Evolutionary conservation across 148 eudicot species (phyloP), one percentile per base, ranked within the genome.

Genomic region (Dysphania ambrosioides): DNA sequence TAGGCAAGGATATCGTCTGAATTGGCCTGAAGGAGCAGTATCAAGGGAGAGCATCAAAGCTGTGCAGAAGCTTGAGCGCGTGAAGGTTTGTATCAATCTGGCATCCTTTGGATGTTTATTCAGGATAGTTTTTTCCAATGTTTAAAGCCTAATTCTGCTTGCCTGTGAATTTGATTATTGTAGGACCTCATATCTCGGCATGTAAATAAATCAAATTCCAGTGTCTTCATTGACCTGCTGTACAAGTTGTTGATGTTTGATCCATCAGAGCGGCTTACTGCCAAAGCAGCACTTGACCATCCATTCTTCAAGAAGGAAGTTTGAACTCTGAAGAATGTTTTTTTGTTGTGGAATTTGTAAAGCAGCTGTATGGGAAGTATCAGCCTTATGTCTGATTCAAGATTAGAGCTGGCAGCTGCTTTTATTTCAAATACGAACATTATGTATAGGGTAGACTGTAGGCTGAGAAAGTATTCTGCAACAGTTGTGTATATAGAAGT

Each of bases 11-110:
- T 72, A 86, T 68, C 83, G 89, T 64, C 80, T 93, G 64, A 82
- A 89, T 80, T 93, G 98, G 98, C 98, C 98, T 56, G 92, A 85
- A 80, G 96, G 96, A 63, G 93, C 96, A 27, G 83, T 81, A 31
- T 87, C 93, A 16, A 89, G 96, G 82, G 98, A 90, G 79, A 93
- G 96, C 63, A 86, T 86, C 55, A 83, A 87, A 80, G 89, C 98
- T 57, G 98, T 90, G 49, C 87, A 82, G 79, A 88, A 84, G 88
- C 87, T 90, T 34, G 83, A 82, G 70, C 79, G 44, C 21, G 76
- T 88, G 55, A 85, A 90, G 96, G 96, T 90, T 67, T 67, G 74
- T 64, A 59, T 30, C 19, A 24, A 55, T 75, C 34, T 66, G 55
- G 16, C 64, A n/a, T 30, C 55, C 4, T 47, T 24, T 24, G 13